These are phyloP conservation scores for Tricholoma furcatifolium DNA, from an alignment of 768 basidiomycete species.

Conservation along the genomic window DNA sequence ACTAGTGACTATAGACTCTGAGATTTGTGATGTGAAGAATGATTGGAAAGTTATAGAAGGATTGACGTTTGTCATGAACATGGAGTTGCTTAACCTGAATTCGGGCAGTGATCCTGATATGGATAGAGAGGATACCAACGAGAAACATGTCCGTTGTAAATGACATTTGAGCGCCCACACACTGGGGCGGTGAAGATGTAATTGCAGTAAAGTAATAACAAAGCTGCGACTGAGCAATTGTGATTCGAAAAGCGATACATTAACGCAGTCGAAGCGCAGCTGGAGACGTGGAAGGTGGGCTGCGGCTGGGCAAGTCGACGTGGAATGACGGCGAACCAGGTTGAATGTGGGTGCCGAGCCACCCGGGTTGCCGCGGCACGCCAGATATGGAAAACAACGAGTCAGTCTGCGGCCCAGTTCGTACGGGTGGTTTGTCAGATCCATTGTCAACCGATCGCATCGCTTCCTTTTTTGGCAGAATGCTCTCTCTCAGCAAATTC, in stretches of 20 bases:
- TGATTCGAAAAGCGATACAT: too few species aligned
- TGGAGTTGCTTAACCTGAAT: slow-evolving; percentile 6
- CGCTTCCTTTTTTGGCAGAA: slow-evolving; percentile 17
- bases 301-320: slow-evolving; percentile 5
- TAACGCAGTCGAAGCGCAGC: background rate
- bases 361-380: slow-evolving; percentile 17
- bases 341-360: slow-evolving; percentile 18
- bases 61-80: slow-evolving; percentile 11
- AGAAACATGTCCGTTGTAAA: background rate
- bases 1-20: too few species aligned
- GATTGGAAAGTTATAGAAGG: background rate
- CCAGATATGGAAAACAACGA: slow-evolving; percentile 12
- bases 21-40: slow-evolving; percentile 4
- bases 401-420: slow-evolving; percentile 15
- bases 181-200: background rate
- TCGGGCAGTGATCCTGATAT: slow-evolving; percentile 10
- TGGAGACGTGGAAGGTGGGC: background rate
- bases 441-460: slow-evolving; percentile 21
- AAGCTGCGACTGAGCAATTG: too few species aligned
- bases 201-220: too few species aligned
- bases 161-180: background rate
- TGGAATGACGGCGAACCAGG: slow-evolving; percentile 13
- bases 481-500: slow-evolving; percentile 21
- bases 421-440: slow-evolving; percentile 21
- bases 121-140: slow-evolving; percentile 10